Conservation (phyloP, 1,139 yeast species). For the Debaryomyces sp. region DNA sequence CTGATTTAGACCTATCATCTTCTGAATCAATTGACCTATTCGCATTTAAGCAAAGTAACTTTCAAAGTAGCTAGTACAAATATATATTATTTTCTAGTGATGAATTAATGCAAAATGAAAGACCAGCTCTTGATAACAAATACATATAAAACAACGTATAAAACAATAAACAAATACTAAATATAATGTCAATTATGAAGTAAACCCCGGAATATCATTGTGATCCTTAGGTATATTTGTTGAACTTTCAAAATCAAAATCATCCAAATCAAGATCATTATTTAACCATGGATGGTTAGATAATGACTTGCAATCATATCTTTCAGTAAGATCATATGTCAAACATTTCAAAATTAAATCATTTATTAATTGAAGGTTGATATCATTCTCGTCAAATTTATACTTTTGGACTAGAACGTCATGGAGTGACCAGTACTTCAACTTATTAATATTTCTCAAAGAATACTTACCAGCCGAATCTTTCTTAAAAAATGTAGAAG, state of each 20-base stretch:
- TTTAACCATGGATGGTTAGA: constrained; percentile 46
- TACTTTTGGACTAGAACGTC: constrained; percentile 67
- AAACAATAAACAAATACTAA: background rate
- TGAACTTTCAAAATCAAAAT: constrained; percentile 8
- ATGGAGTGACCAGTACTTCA: constrained; percentile 69
- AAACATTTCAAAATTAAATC: constrained; percentile 46
- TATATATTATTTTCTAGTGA: background rate
- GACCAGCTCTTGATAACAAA: background rate
- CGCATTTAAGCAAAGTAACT: constrained; percentile 6
- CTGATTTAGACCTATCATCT: constrained; percentile 27
- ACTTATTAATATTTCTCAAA: constrained; percentile 58
- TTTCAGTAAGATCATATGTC: constrained; percentile 32
- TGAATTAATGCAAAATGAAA: background rate
- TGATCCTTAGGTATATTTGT: constrained; percentile 18
- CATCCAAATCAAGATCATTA: constrained; percentile 22
- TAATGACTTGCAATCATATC: constrained; percentile 45
- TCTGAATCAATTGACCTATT: constrained; percentile 9
- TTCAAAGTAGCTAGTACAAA: background rate
- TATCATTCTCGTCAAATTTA: constrained; percentile 37
- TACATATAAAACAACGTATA: background rate
- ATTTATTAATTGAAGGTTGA: constrained; percentile 30
- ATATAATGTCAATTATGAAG: constrained; percentile 8
- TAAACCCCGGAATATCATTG: constrained; percentile 32
- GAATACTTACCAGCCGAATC: constrained; percentile 38
- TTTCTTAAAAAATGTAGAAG: constrained; percentile 55